Evolutionary conservation across 2,329 filamentous ascomycete species (phyloP), one percentile per base, ranked within the genome.

Genomic region (Penicillium sp.): DNA sequence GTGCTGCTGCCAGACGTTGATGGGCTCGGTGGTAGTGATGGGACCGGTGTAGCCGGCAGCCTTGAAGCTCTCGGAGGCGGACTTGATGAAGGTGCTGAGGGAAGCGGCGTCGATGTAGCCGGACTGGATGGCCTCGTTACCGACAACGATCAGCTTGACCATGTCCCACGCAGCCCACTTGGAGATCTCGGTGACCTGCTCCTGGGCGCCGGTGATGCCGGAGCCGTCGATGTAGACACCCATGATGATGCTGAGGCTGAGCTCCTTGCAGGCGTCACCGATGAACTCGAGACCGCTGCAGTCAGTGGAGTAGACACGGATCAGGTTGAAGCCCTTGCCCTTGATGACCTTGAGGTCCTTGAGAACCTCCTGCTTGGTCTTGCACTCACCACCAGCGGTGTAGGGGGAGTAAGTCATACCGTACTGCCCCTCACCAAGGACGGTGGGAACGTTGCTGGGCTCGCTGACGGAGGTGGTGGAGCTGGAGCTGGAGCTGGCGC

Each of bases 271-370:
- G 57, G 90, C 89, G 42, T 78, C 75, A 61, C 90, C 90, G 56
- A 97, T 87, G 75, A 84, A 87, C 72, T 86, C 77, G 59, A 96
- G 88, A 53, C 88, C 88, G 76, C 84, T 81, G 82, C 93, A 97
- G 83, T 97, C 92, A 65, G 92, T 92, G 62, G 88, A 90, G 85
- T 97, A 97, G 72, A 94, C 81, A 74, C 93, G 92, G 72, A 93
- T 74, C 48, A 83, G 79, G 61, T 76, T 76, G 83, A 92, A 91
- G 58, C 89, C 89, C 62, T 84, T 83, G 51, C 66, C 48, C 69
- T 85, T 83, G 70, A 93, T 88, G 57, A 74, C 64, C 38, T 75
- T 72, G 63, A 93, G 81, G 63, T 92, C 88, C 24, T 66, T 53
- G 59, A 79, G 71, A 57, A 93, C 84, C 46, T 82, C 73, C n/a